Evolutionary conservation across 805 yeast species (phyloP).

Genomic region (Candida easanensis): DNA sequence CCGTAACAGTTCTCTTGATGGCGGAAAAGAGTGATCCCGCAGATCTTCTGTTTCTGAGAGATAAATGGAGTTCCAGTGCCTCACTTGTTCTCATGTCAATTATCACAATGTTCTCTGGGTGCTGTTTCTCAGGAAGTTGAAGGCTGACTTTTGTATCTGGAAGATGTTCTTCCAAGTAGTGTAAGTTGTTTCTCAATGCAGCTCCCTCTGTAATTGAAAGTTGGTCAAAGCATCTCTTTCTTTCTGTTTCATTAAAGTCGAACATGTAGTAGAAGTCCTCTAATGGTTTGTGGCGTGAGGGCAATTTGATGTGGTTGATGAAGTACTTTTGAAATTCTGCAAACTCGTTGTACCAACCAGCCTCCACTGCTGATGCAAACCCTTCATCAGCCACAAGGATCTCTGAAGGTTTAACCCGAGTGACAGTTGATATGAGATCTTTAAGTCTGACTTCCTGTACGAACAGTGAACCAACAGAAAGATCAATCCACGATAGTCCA

Average conservation of each 20-base stretch:
- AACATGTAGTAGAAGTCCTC: conserved; percentile 39
- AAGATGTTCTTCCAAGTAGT: conserved; percentile 69
- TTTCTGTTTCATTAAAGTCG: conserved; percentile 28
- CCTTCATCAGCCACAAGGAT: conserved; percentile 55
- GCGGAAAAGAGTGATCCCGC: conserved; percentile 72
- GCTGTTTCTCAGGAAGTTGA: conserved; percentile 61
- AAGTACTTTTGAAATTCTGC: conserved; percentile 60
- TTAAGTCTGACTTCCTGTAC: conserved; percentile 61
- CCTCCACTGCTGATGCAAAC: conserved; percentile 35
- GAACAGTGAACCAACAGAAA: conserved; percentile 76
- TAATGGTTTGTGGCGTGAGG: conserved; percentile 39
- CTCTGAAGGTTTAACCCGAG: conserved; percentile 81
- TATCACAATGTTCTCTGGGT: conserved; percentile 55
- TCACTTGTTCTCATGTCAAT: conserved; percentile 79
- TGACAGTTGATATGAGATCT: conserved; percentile 65
- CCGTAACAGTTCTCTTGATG: conserved; percentile 70
- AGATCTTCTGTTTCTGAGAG: conserved; percentile 53
- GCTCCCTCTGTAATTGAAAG: conserved; percentile 48
- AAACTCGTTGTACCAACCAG: conserved; percentile 58
- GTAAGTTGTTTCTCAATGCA: conserved; percentile 60
- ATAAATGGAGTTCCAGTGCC: conserved; percentile 67
- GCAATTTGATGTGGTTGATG: conserved; percentile 44
- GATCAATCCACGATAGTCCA: conserved; percentile 87
- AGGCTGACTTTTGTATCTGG: conserved; percentile 66
- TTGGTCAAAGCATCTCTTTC: conserved; percentile 27